Evolutionary conservation across 2,329 filamentous ascomycete genomes (phyloP), one percentile per base, ranked within the genome.

Genomic region (Penicillium glabrum): DNA sequence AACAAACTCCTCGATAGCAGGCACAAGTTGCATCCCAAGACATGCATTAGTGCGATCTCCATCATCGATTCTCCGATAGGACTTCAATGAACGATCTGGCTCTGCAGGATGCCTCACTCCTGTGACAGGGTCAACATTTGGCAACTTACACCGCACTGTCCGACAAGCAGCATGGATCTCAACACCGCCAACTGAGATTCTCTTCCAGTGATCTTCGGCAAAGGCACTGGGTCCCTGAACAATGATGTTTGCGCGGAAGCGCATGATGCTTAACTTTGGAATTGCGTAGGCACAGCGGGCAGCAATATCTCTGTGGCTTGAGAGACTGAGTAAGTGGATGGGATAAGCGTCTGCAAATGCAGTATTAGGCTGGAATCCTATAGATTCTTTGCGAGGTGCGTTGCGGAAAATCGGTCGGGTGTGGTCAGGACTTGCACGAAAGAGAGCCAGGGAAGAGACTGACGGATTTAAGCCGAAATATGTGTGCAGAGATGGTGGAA

Each of bases 311-410:
- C 77, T 79, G 13, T 85, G 76, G 41, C 81, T 84, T 16, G 82
- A 75, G 16, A 86, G 68, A 46, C 79, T 83, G 46, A 86, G 69
- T 5, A 86, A 73, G 51, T 85, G 80, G 5, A 86, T 70, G 0
- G 84, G 83, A 59, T 86, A 86, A 1, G 83, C 81, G 62, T 87
- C 84, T 39, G 80, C 78, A 68, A 86, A 85, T 35, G 79, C 82
- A 2, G 84, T 81, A 45, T 75, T 68, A 7, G 82, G 76, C 54
- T 83, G 78, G 63, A 83, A 84, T 3, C 82, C 81, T 1, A 85
- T 71, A 2, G 77, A 69, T 41, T 77, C 72, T 59, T 81, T 79
- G 43, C 75, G 74, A 0, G 84, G 84, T 2, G 83, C 82, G 61
- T 77, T 80, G 57, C 83, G 79, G 61, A 76, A 79, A 35, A 87